Conservation (phyloP, 2,329 filamentous ascomycete species). For the Phyllosticta citriasiana region DNA sequence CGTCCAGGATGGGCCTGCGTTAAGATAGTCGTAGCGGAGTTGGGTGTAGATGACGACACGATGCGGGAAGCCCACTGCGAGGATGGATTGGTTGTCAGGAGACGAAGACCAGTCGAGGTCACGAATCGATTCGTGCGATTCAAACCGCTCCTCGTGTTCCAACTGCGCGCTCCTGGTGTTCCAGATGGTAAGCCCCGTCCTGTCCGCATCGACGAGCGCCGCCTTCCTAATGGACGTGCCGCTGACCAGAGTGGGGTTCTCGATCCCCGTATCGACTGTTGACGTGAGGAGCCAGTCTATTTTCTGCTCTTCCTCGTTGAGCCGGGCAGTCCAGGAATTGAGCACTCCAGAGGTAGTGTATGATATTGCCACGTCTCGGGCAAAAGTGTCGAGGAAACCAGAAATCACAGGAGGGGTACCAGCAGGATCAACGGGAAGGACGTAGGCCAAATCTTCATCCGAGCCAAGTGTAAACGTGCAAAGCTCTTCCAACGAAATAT, state of each 20-base stretch:
- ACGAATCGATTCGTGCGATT: conserved; percentile 62
- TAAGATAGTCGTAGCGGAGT: conserved; percentile 84
- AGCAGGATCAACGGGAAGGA: conserved; percentile 79
- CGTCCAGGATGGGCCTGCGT: conserved; percentile 82
- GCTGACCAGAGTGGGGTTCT: conserved; percentile 65
- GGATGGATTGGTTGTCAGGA: conserved; percentile 75
- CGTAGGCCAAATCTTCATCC: conserved; percentile 42
- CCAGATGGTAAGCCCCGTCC: conserved; percentile 79
- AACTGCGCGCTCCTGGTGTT: conserved; percentile 72
- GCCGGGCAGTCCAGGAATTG: conserved; percentile 74
- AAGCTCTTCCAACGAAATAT: conserved; percentile 51
- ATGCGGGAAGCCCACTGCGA: conserved; percentile 88
- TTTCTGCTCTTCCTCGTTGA: conserved; percentile 48
- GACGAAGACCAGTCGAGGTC: conserved; percentile 94
- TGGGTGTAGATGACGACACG: conserved; percentile 74
- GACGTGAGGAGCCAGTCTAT: conserved; percentile 79
- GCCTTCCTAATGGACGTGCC: conserved; percentile 81
- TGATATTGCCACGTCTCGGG: conserved; percentile 75
- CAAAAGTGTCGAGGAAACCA: conserved; percentile 76
- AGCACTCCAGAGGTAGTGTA: conserved; percentile 67
- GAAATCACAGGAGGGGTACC: conserved; percentile 61
- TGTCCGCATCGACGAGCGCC: conserved; percentile 64
- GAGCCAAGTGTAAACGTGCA: conserved; percentile 58
- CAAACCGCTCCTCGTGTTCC: conserved; percentile 69
- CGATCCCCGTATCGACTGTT: conserved; percentile 67